These are phyloP conservation scores for Fagopyrum homotropicum DNA, from an alignment of 148 eudicot genomes.

Conservation along the genomic window DNA sequence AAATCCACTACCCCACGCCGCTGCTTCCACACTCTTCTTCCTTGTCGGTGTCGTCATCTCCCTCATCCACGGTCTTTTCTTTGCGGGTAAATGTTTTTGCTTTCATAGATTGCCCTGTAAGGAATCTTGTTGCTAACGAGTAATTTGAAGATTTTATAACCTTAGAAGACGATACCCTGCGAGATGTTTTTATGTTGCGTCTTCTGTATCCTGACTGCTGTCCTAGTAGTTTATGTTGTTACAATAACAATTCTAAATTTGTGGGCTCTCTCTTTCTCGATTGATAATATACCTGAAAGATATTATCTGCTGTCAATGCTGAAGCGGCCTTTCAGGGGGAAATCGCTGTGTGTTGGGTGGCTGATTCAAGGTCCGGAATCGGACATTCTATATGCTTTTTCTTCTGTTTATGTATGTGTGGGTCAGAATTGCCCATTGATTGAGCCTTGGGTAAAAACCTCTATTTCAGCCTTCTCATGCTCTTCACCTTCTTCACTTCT, in stretches of 20 bases:
- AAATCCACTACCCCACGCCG: too few species aligned
- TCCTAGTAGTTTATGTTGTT: not conserved
- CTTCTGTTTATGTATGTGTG: not conserved
- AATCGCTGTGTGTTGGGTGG: not conserved
- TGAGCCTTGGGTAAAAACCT: not conserved
- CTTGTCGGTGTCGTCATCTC: too few species aligned
- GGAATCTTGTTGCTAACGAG: not conserved
- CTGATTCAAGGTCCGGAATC: not conserved
- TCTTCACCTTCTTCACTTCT: conserved; percentile 2
- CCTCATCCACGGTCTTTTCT: not conserved
- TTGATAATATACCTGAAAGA: not conserved
- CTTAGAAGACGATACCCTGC: not conserved
- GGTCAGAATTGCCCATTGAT: not conserved
- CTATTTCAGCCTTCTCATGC: not conserved
- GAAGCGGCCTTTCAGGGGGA: not conserved
- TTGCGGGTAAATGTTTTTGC: not conserved
- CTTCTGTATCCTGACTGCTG: not conserved
- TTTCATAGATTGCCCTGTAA: not conserved
- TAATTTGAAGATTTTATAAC: not conserved
- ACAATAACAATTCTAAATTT: not conserved
- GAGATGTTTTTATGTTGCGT: not conserved
- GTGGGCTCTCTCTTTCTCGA: not conserved
- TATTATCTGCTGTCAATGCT: not conserved
- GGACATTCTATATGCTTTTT: not conserved
- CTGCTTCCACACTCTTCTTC: too few species aligned